Percentiles rank a stretch among this genome's conserved stretches.
Conservation (phyloP, 208 protist species). For the Naegleria lovaniensis region DNA sequence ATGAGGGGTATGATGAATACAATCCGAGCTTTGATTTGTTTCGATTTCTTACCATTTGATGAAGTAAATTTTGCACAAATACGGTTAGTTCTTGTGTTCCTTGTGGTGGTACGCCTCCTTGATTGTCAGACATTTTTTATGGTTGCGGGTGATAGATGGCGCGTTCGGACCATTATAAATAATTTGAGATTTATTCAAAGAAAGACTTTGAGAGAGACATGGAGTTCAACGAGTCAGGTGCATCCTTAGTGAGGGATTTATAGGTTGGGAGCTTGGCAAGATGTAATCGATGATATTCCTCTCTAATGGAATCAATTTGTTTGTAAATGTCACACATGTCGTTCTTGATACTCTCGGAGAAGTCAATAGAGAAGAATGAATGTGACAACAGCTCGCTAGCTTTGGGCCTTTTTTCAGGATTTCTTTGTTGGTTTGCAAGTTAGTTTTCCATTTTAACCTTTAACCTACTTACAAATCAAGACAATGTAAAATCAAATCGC, state of each 20-base stretch:
- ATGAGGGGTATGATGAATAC: not conserved
- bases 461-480: not conserved
- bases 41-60: constrained; percentile 63
- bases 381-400: not conserved
- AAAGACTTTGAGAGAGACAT: not conserved
- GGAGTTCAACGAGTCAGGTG: not conserved
- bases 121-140: not conserved
- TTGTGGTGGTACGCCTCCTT: constrained; percentile 34
- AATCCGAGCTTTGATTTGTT: not conserved
- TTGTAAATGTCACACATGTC: constrained; percentile 9
- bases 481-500: not conserved
- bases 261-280: not conserved
- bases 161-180: too few relatives aligned
- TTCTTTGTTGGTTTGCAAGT: too few relatives aligned
- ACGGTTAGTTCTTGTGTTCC: constrained; percentile 76
- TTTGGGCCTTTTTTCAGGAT: not conserved
- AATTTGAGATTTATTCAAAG: not conserved
- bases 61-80: constrained; percentile 83
- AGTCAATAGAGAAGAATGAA: not conserved
- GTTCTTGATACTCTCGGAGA: not conserved
- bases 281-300: not conserved
- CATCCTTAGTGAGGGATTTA: not conserved
- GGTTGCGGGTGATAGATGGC: not conserved
- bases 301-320: not conserved
- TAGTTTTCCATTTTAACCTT: too few relatives aligned